These are phyloP conservation scores for Gamarada debralockiae DNA, from an alignment of 495 filamentous ascomycete genomes.

Conservation along the genomic window DNA sequence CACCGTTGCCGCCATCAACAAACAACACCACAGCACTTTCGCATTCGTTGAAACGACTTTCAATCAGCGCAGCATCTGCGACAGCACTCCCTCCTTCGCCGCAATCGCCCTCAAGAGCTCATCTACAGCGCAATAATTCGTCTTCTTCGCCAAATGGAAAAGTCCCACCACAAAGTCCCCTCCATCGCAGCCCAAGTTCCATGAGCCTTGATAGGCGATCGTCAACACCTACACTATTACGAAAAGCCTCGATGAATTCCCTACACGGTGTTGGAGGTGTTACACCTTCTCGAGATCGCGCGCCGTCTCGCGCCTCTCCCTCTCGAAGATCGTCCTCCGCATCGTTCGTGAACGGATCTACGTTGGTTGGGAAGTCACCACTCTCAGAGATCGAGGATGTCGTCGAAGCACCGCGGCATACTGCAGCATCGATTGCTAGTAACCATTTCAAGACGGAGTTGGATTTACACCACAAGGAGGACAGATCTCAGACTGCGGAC, in stretches of 20 bases:
- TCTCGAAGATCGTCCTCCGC: constrained; percentile 33
- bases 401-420: constrained; percentile 35
- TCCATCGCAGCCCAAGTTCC: constrained; percentile 46
- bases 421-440: constrained; percentile 64
- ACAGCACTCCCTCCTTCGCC: constrained; percentile 45
- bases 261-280: constrained; percentile 31
- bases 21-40: constrained; percentile 28
- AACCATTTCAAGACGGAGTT: constrained; percentile 69
- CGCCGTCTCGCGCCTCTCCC: constrained; percentile 20
- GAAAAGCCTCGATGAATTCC: constrained; percentile 54
- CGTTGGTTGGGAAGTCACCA: constrained; percentile 32
- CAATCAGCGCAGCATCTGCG: constrained; percentile 38
- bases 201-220: constrained; percentile 41
- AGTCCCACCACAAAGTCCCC: constrained; percentile 30
- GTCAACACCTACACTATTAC: constrained; percentile 41
- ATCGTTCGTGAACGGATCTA: constrained; percentile 45
- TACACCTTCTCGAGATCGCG: constrained; percentile 15
- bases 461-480: constrained; percentile 51
- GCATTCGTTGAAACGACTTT: constrained; percentile 43
- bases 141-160: constrained; percentile 23
- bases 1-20: constrained; percentile 14
- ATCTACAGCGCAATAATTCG: constrained; percentile 13
- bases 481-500: constrained; percentile 46
- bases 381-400: constrained; percentile 16
- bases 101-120: constrained; percentile 28